phyloP scores from a whole-genome alignment of 345 rosid genomes.

The Eucalyptus shirleyi region DNA sequence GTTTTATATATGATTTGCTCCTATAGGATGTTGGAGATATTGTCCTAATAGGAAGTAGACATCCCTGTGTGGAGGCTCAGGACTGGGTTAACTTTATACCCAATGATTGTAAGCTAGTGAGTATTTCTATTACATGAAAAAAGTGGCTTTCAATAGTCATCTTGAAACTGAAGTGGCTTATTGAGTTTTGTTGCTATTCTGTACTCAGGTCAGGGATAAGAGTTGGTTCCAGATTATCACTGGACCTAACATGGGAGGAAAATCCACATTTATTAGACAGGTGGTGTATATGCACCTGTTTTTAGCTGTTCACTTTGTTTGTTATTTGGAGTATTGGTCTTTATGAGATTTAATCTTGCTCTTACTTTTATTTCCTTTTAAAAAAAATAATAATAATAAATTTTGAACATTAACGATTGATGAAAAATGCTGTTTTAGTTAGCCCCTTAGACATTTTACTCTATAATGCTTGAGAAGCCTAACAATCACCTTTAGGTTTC shows the following conservation, averaged over 20 bases:
- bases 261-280: constrained; percentile 97
- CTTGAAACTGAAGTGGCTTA: background rate
- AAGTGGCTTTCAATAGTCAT: background rate
- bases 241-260: constrained; percentile 99
- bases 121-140: constrained; percentile 1
- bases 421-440: background rate
- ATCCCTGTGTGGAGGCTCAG: constrained; percentile 99
- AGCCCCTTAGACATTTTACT: background rate
- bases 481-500: background rate
- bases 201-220: constrained; percentile 62
- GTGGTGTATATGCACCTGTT: constrained; percentile 6
- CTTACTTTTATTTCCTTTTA: background rate
- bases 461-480: background rate
- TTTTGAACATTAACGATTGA: background rate
- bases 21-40: constrained; percentile 76
- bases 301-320: background rate
- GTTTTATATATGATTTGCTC: background rate
- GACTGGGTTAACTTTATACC: constrained; percentile 99
- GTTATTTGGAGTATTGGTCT: background rate
- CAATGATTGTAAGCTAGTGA: constrained; percentile 89
- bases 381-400: no score
- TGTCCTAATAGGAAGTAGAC: constrained; percentile 82
- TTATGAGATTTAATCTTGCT: background rate
- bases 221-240: constrained; percentile 99
- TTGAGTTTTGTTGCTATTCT: constrained; percentile 2